Base-by-base conservation (phyloP, 1,139 yeast genomes). In the Debaryomyces subglobosus region DNA sequence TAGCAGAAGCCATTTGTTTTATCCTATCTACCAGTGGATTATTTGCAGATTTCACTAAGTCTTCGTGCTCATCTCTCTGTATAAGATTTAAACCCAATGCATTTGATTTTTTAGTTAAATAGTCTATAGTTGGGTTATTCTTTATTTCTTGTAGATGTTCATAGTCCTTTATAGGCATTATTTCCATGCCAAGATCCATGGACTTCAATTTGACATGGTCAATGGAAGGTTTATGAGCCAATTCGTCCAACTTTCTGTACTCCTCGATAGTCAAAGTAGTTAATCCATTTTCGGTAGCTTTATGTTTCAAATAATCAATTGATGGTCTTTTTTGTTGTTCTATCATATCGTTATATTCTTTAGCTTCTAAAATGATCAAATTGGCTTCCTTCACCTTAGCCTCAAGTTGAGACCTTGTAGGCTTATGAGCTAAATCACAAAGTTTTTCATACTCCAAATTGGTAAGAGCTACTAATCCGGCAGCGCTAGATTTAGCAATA, bases 11-110 rank as follows among this genome's bases (percentile, higher is more conserved):
- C 27, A 21, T 43, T 62, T 62, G n/a, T 56, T 55, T 56, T 8
- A 79, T 53, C 42, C 69, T 66, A 0, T 58, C 63, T 2, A 54
- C 20, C 3, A 61, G 49, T 25, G 69, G 72, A 2, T 53, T 45
- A 23, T 64, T 51, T 23, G 61, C 59, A 18, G 52, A 46, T 42
- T 61, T 56, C 3, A 57, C 62, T 43, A 60, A 46, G 12, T 43
- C 32, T 29, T 50, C 49, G 32, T 51, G 57, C 2, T 64, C 67
- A 1, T 46, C 44, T 2, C 47, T 37, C 4, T 59, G 45, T 12
- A 70, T 38, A 9, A 64, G 43, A 4, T 48, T 54, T 20, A 54
- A 53, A 5, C 60, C 64, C 5, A 53, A 49, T 0, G 25, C 45
- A 13, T 43, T 37, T 0, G 65, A 63, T 39, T 52, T 57, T 10